These are phyloP conservation scores for Pogostemon cablin DNA, from an alignment of 257 asterid genomes.

Conservation along the genomic window DNA sequence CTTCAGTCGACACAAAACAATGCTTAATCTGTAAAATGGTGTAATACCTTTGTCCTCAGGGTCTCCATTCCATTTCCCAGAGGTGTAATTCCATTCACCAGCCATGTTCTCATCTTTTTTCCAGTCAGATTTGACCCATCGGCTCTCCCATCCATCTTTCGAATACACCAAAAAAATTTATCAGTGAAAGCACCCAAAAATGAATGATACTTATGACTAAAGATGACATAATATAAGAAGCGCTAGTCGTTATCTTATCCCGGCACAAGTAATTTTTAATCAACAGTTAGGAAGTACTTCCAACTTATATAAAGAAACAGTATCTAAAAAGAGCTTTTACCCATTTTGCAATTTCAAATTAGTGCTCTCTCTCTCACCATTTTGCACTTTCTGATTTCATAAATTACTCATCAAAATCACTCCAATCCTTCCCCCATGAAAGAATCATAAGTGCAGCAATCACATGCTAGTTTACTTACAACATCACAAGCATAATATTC, in stretches of 20 bases:
- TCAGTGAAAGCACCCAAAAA: conserved; percentile 27
- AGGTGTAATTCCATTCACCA: conserved; percentile 89
- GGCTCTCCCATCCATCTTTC: conserved; percentile 81
- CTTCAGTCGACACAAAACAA: conserved; percentile 1
- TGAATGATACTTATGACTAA: neutral
- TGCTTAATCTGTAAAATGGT: neutral
- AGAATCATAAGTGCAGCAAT: neutral
- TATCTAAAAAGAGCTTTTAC: no score
- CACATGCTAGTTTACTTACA: neutral
- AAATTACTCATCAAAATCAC: conserved; percentile 1
- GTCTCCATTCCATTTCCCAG: conserved; percentile 93
- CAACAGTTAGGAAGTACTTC: neutral
- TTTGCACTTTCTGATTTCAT: neutral
- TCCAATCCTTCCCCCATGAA: neutral
- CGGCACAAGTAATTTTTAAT: neutral
- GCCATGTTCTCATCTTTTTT: conserved; percentile 83
- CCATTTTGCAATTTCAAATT: neutral
- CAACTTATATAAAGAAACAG: conserved; percentile 12
- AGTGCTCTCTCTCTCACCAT: neutral
- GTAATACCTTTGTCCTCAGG: conserved; percentile 66
- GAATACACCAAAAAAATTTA: conserved; percentile 16
- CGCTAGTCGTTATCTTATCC: neutral
- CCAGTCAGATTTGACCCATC: conserved; percentile 98
- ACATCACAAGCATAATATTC: neutral
- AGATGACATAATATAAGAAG: neutral